These are phyloP conservation scores for Mesembryanthemum crystallinum DNA, from an alignment of 148 eudicot genomes.

Conservation along the genomic window DNA sequence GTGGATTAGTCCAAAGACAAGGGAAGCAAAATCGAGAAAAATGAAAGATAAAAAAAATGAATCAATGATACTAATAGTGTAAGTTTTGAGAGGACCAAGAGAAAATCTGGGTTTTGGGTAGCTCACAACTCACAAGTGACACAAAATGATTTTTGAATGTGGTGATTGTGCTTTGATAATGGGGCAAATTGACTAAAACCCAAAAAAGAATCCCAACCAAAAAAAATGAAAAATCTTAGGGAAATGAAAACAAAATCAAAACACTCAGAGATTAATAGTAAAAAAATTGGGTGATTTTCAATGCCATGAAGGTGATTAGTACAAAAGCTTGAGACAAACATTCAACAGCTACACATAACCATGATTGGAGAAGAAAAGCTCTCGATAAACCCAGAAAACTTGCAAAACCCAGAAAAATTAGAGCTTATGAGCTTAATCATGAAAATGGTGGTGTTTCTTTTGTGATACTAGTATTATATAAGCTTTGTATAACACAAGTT, in stretches of 20 bases:
- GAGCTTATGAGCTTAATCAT: conserved; percentile 18
- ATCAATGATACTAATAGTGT: conserved; percentile 11
- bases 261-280: conserved; percentile 19
- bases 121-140: neutral
- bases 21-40: conserved; percentile 7
- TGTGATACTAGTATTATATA: neutral
- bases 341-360: conserved; percentile 20
- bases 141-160: neutral
- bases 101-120: conserved; percentile 4
- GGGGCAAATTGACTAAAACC: conserved; percentile 14
- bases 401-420: conserved; percentile 8
- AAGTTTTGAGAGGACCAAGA: conserved; percentile 27
- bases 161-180: neutral
- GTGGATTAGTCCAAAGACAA: conserved; percentile 20
- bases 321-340: conserved; percentile 22
- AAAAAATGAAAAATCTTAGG: conserved; percentile 5
- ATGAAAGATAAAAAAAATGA: conserved; percentile 5
- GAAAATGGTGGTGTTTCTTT: conserved; percentile 14
- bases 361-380: conserved; percentile 18
- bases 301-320: conserved; percentile 12
- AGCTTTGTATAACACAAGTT: conserved; percentile 1
- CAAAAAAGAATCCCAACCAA: conserved; percentile 16
- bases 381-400: conserved; percentile 7
- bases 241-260: conserved; percentile 16
- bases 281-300: conserved; percentile 19